Base-by-base conservation (phyloP, 108 stramenopile genomes). In the Cylindrotheca fusiformis region DNA sequence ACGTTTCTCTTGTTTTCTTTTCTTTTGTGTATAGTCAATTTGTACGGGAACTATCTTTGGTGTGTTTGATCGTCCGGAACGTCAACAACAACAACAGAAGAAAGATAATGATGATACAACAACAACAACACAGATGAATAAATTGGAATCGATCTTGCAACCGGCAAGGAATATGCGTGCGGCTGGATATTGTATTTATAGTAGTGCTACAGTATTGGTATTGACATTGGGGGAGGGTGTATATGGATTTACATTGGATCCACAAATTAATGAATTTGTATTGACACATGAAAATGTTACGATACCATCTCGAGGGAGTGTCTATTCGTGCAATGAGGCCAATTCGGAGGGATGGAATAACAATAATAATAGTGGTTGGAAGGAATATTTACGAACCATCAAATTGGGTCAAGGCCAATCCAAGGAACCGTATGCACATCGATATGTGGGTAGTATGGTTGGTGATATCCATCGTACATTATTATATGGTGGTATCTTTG, bases 371-470 rank as follows among this genome's bases (percentile, higher is more conserved):
- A 28, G 24, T 14, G 32, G 32, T 14, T 83, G 94, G 65, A 84
- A 90, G 71, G 24, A 57, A 18, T 95, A 95, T 59, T 71, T 98
- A n/a, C 74, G 74, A 23, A 68, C 69, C 32, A 69, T 98, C 60
- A 99, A 97, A 78, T 77, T 73, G 12, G 86, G 87, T 10, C 63
- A 72, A 48, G 87, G 84, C 31, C 71, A 90, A 75, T 77, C 82
- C 26, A 61, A 74, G 59, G 54, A 73, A 57, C 67, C 75, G 24
- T 88, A 91, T 62, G 82, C 87, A 19, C 81, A 85, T 61, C 93
- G 99, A 20, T 99, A 99, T 73, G 95, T 99, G 14, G 99, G 99
- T 14, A 90, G 87, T 65, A 97, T 99, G 97, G 99, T 98, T 33
- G 95, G 96, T 4, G 99, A 99, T 74, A 94, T 98, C 24, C 99